Evolutionary conservation across 768 basidiomycete species (phyloP).

Genomic region (Russula abietina): DNA sequence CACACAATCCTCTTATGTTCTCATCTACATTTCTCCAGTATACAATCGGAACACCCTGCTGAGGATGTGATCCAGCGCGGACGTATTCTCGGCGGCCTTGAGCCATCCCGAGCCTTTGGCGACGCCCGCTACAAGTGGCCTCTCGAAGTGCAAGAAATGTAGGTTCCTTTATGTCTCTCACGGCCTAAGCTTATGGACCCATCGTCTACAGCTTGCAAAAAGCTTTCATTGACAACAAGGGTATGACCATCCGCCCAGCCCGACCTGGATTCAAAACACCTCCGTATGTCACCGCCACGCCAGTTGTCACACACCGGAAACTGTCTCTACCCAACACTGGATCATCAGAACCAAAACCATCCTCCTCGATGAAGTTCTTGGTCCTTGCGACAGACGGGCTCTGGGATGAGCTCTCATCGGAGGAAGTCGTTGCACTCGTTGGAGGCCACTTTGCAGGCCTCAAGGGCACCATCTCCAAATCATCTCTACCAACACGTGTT

Average conservation of each 20-base stretch:
- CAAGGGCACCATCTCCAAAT: conserved; percentile 57
- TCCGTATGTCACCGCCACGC: conserved; percentile 84
- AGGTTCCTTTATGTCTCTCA: conserved; percentile 28
- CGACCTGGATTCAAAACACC: conserved; percentile 72
- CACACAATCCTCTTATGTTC: background rate
- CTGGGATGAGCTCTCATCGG: conserved; percentile 54
- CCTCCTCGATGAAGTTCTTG: conserved; percentile 55
- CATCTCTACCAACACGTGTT: conserved; percentile 48
- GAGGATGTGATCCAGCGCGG: conserved; percentile 70
- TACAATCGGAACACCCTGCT: conserved; percentile 77
- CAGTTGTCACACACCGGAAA: conserved; percentile 75
- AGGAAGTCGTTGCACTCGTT: conserved; percentile 83
- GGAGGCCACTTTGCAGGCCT: conserved; percentile 73
- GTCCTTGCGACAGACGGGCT: conserved; percentile 83
- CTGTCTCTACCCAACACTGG: conserved; percentile 45
- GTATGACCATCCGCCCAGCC: conserved; percentile 50
- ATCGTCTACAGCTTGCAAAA: conserved; percentile 43
- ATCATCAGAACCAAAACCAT: conserved; percentile 30
- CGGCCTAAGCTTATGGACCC: background rate
- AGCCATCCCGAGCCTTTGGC: conserved; percentile 83
- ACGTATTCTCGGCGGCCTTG: conserved; percentile 80
- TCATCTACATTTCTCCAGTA: conserved; percentile 36
- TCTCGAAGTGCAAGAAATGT: conserved; percentile 65
- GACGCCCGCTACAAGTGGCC: conserved; percentile 90
- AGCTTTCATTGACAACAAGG: conserved; percentile 62